Percentiles rank a stretch among this genome's conserved stretches.
These are phyloP conservation scores for Chrysanthemum makinoi DNA, from an alignment of 129 eudicot species.

Conservation along the genomic window DNA sequence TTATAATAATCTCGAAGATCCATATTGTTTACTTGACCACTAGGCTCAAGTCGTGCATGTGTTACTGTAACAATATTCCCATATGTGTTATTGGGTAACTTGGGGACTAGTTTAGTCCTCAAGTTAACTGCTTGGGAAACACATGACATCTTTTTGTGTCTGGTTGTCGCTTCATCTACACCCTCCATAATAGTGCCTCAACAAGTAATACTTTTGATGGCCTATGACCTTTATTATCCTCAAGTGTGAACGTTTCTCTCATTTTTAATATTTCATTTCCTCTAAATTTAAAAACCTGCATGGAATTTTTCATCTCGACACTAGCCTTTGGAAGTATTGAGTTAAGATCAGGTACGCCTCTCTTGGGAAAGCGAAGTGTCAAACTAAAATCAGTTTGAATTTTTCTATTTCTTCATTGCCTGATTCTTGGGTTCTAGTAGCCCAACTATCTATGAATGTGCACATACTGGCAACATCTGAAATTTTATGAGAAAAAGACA, in stretches of 20 bases:
- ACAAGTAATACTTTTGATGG: neutral
- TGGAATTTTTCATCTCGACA: neutral
- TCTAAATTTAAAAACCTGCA: neutral
- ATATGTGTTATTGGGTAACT: neutral
- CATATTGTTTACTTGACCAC: neutral
- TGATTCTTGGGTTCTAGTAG: neutral
- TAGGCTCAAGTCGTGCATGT: neutral
- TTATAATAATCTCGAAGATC: neutral
- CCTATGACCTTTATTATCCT: neutral
- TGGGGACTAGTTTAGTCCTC: neutral
- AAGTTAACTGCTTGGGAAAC: no score
- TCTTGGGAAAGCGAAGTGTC: neutral
- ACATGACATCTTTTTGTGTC: neutral
- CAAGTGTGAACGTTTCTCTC: neutral
- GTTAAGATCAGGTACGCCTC: neutral
- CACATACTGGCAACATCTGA: neutral
- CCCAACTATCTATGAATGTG: neutral
- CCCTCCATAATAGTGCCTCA: neutral
- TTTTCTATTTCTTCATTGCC: neutral
- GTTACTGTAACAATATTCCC: neutral
- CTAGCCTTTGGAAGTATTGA: neutral
- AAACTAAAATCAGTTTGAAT: neutral
- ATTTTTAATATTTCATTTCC: neutral
- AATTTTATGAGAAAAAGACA: neutral
- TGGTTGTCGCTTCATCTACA: no score